Base-by-base conservation (phyloP, 805 yeast species). In the Danielia reshetovae region DNA sequence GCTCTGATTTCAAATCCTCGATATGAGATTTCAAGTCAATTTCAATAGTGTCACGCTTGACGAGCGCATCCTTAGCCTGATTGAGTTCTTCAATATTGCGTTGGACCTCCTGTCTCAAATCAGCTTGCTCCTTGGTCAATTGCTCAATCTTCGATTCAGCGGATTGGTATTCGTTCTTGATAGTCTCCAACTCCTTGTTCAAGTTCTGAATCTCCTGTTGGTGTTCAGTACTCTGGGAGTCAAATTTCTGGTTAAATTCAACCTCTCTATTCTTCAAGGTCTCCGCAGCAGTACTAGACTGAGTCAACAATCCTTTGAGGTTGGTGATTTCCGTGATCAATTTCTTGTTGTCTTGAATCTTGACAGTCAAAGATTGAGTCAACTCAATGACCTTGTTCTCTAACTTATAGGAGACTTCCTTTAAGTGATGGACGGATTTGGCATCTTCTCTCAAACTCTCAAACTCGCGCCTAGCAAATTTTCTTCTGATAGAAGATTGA, bases 321-420 rank as follows among this genome's bases (percentile, higher is more conserved):
- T 51, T 55, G 11, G 74, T 72, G 32, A 89, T 75, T 51, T 84
- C 83, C 11, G 63, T 61, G 39, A 76, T 70, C 53, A 90, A 70
- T 41, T 72, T 74, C 65, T 81, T 82, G 60, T 89, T 89, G 48
- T 87, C 96, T 46, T 78, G 85, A 17, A 84, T 81, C 57, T 86
- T 85, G 24, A 79, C 63, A 0, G 95, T 77, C 41, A 90, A 70
- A 9, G 82, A 75, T 54, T 90, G 94, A 3, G 97, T 90, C 48
- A 93, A 75, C 60, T 89, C 95, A 46, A 93, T 88, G n/a, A 94
- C 97, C 70, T 94, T 93, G 62, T 93, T 93, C 61, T 93, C 99
- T 52, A 94, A 74, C 57, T 84, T 79, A 64, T 87, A 93, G 51
- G 95, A 88, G 25, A 86, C 95, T 58, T 90, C 96, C 60, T 86